These are phyloP conservation scores for Umbelopsis sp. DNA, from an alignment of 192 early-diverging fungal species.

Conservation along the genomic window DNA sequence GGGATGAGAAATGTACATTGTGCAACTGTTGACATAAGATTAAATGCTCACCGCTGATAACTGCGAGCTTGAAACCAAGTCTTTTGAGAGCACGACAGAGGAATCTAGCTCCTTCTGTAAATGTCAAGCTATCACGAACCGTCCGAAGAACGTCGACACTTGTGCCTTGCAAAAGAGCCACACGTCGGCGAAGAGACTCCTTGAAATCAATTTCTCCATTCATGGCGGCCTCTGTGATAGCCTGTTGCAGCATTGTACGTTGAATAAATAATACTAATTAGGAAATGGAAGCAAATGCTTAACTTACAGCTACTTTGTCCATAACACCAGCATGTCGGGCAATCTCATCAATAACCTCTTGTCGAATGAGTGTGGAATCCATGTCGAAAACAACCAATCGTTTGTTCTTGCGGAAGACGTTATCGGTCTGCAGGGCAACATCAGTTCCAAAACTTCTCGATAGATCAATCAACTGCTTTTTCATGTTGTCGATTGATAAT, in stretches of 20 bases:
- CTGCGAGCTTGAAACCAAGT: conserved; percentile 93
- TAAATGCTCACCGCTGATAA: conserved; percentile 74
- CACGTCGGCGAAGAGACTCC: conserved; percentile 86
- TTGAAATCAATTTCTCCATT: conserved; percentile 98
- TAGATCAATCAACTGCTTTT: conserved; percentile 71
- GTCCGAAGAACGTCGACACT: conserved; percentile 78
- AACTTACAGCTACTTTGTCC: conserved; percentile 78
- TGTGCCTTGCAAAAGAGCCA: conserved; percentile 85
- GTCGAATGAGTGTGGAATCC: conserved; percentile 98
- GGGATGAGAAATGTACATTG: not conserved
- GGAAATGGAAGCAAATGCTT: not conserved
- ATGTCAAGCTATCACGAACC: conserved; percentile 75
- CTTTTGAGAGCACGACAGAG: conserved; percentile 88
- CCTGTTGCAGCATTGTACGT: conserved; percentile 43
- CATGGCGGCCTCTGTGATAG: conserved; percentile 96
- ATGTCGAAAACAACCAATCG: conserved; percentile 98
- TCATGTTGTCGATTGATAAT: conserved; percentile 67
- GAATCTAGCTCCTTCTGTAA: conserved; percentile 90
- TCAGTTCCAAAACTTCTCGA: conserved; percentile 73
- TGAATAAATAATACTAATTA: not conserved
- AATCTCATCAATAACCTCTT: conserved; percentile 99
- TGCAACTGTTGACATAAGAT: not conserved
- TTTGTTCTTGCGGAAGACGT: conserved; percentile 87
- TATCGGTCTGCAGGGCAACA: conserved; percentile 86
- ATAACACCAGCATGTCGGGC: conserved; percentile 90